Evolutionary conservation across 2,329 filamentous ascomycete species (phyloP).

Genomic region (Cladosporium halotolerans): DNA sequence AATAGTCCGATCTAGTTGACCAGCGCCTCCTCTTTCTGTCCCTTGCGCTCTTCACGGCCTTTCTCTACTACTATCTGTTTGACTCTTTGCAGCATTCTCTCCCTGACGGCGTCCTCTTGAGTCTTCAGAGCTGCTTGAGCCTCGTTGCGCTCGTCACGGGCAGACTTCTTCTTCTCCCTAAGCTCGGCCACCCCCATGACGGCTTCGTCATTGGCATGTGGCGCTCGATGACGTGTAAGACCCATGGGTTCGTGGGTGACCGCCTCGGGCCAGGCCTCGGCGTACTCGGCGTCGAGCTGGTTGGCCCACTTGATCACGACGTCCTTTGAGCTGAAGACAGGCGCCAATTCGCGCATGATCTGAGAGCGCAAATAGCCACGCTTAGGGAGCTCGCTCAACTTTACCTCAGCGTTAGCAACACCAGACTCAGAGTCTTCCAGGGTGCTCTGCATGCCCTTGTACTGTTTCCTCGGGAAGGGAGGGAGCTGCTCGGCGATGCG

Average conservation of each 20-base stretch:
- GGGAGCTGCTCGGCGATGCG: constrained; percentile 14
- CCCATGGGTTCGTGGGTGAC: constrained; percentile 29
- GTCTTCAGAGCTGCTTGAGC: too few species aligned
- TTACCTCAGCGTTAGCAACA: not conserved
- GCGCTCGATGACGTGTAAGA: constrained; percentile 22
- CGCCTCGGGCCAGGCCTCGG: constrained; percentile 28
- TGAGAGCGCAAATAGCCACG: constrained; percentile 11
- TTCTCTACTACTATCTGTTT: too few species aligned
- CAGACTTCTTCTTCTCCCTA: not conserved
- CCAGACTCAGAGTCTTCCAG: constrained; percentile 6
- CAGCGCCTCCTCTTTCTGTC: too few species aligned
- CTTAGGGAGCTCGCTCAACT: constrained; percentile 9
- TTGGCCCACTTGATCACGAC: constrained; percentile 32
- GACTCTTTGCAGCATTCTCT: too few species aligned
- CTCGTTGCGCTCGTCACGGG: too few species aligned
- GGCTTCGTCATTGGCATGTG: constrained; percentile 4
- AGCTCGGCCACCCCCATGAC: not conserved
- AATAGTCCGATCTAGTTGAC: too few species aligned
- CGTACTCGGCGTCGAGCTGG: constrained; percentile 33
- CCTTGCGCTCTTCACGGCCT: too few species aligned
- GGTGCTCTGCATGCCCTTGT: too few species aligned
- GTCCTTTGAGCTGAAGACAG: constrained; percentile 23
- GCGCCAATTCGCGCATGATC: constrained; percentile 11
- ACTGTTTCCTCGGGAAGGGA: constrained; percentile 14
- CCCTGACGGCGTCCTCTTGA: too few species aligned